Base-by-base conservation (phyloP, 306 rosid genomes). In the Adenanthera pavonina region DNA sequence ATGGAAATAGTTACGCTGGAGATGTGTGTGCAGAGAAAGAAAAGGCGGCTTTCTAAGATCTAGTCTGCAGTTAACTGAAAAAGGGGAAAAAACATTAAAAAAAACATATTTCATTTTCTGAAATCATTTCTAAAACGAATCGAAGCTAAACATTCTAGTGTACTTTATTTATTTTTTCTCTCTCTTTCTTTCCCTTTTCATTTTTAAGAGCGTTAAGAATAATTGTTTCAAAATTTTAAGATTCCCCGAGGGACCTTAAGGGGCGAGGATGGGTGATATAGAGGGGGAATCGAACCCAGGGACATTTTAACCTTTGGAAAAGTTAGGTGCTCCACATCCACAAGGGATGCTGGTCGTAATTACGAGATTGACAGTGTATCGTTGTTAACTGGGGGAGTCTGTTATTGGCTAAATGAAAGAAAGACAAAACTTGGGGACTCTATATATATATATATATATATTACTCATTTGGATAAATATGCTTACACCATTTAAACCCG, bases 1-100 rank as follows among this genome's bases (percentile, higher is more conserved):
- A 48, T n/a, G 78, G 61, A 70, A 43, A 80, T 53, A 25, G 52
- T 62, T 81, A 51, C 30, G 35, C 47, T 13, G 36, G 46, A 61
- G 17, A 12, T 34, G 41, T 33, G 49, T 30, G 59, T 68, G 9
- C 57, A 7, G 60, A 43, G 12, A 17, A 34, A 44, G 33, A 61
- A 8, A 48, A 71, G 17, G 12, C 49, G 54, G 38, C 5, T 19
- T 69, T 69, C 56, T 16, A 14, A 3, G 34, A 72, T 66, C 17
- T 38, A 66, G 33, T 8, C 72, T 38, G 72, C 49, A 7, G 30
- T 6, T 38, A n/a, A 40, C 72, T 66, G 36, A 11, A 60, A 60
- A 10, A 60, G n/a, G 56, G 20, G 25, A n/a, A 17, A 9, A 9
- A 40, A 66, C 14, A 15, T 0, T 3, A 8, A 61, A 61, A 61